Evolutionary conservation across 2,329 filamentous ascomycete species (phyloP).

Genomic region (Nothophaeocryptopus gaeumannii): DNA sequence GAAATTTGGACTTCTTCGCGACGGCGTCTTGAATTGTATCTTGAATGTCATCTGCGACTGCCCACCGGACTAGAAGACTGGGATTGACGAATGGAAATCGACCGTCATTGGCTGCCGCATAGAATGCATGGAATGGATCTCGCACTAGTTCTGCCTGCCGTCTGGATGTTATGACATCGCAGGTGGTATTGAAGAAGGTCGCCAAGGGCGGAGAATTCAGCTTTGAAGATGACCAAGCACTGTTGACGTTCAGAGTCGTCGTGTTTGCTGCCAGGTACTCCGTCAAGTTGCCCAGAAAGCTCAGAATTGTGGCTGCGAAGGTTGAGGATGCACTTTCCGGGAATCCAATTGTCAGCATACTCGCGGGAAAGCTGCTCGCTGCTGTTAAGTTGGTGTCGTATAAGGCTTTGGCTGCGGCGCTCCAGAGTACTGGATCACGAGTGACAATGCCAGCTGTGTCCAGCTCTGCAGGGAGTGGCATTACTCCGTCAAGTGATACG

Average conservation of each 20-base stretch:
- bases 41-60: not conserved
- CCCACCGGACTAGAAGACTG: slow-evolving; percentile 17
- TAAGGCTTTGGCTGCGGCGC: slow-evolving; percentile 43
- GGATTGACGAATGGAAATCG: slow-evolving; percentile 49
- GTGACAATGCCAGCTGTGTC: slow-evolving; percentile 49
- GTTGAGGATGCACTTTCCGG: not conserved
- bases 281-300: not conserved
- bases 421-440: slow-evolving; percentile 43
- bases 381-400: slow-evolving; percentile 44
- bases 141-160: slow-evolving; percentile 44
- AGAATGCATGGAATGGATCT: slow-evolving; percentile 48
- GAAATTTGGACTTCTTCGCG: not conserved
- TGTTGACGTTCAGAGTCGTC: not conserved
- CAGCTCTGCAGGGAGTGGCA: slow-evolving; percentile 47
- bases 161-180: slow-evolving; percentile 45
- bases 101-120: slow-evolving; percentile 43
- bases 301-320: not conserved
- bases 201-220: slow-evolving; percentile 27
- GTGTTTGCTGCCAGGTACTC: not conserved
- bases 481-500: slow-evolving; percentile 46
- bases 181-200: slow-evolving; percentile 40
- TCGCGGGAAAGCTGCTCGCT: not conserved
- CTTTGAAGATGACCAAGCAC: not conserved
- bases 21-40: not conserved
- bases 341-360: not conserved